These are phyloP conservation scores for Geum urbanum DNA, from an alignment of 306 rosid species.

Conservation along the genomic window DNA sequence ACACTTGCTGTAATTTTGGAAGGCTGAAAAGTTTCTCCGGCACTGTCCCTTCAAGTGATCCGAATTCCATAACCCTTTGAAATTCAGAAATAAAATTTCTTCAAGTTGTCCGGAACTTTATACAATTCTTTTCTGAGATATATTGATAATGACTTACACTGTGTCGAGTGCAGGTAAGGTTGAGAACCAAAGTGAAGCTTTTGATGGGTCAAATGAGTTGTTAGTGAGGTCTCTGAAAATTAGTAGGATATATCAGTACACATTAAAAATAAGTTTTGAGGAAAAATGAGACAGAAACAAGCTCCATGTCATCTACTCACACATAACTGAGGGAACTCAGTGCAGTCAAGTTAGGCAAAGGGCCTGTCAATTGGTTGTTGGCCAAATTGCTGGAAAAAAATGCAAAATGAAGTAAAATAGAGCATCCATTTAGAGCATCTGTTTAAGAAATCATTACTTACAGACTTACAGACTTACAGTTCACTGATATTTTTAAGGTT, in stretches of 20 bases:
- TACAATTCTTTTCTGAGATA: neutral
- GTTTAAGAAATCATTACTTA: slow-evolving; percentile 35
- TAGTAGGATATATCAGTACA: slow-evolving; percentile 8
- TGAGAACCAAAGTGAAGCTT: slow-evolving; percentile 74
- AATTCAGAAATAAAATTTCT: neutral
- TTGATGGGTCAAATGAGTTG: slow-evolving; percentile 64
- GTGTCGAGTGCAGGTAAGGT: slow-evolving; percentile 60
- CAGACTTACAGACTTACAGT: no score
- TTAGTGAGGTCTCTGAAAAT: slow-evolving; percentile 73
- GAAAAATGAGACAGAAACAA: no score
- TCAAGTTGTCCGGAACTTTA: neutral
- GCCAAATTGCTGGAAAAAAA: slow-evolving; percentile 58
- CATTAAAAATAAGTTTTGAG: slow-evolving; percentile 10
- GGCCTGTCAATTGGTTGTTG: slow-evolving; percentile 54
- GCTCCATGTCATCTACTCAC: slow-evolving; percentile 39
- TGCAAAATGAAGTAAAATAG: neutral
- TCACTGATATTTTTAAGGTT: slow-evolving; percentile 59
- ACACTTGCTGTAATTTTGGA: slow-evolving; percentile 82
- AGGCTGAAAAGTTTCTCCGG: slow-evolving; percentile 64
- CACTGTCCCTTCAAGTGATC: slow-evolving; percentile 58
- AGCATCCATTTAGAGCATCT: neutral
- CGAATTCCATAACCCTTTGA: slow-evolving; percentile 62
- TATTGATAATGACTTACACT: slow-evolving; percentile 46
- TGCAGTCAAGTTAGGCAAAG: slow-evolving; percentile 61
- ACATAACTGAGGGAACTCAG: slow-evolving; percentile 63